Conservation (phyloP, 2,329 filamentous ascomycete genomes). For the Fusarium transvaalense region DNA sequence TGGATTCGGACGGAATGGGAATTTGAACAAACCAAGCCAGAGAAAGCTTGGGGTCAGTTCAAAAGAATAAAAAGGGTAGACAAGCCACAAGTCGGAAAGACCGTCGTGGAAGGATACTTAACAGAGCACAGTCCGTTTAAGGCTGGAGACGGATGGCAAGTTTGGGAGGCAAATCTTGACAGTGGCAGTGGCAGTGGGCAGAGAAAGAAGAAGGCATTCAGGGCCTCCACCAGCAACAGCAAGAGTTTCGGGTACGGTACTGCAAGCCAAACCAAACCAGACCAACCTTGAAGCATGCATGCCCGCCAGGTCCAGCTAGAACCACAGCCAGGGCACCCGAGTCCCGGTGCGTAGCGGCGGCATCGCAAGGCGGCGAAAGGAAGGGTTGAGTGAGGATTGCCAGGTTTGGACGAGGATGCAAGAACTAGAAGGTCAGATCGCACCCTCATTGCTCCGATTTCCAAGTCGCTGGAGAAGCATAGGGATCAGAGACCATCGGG, state of each 20-base stretch:
- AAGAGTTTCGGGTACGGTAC: constrained; percentile 29
- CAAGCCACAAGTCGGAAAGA: constrained; percentile 23
- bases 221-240: constrained; percentile 26
- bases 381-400: constrained; percentile 27
- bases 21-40: constrained; percentile 6
- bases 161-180: constrained; percentile 24
- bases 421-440: constrained; percentile 48
- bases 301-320: constrained; percentile 1
- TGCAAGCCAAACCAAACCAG: not conserved
- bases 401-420: constrained; percentile 35
- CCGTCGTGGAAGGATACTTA: constrained; percentile 22
- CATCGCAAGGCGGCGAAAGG: constrained; percentile 35
- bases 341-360: constrained; percentile 30
- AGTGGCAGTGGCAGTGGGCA: constrained; percentile 5
- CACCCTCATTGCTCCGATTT: constrained; percentile 54
- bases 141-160: constrained; percentile 26
- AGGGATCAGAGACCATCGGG: constrained; percentile 51
- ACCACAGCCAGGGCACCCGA: constrained; percentile 35
- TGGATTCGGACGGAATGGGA: not conserved
- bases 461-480: constrained; percentile 43
- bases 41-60: constrained; percentile 12
- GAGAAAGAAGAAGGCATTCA: constrained; percentile 34
- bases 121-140: constrained; percentile 9
- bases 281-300: constrained; percentile 20
- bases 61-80: constrained; percentile 8